Evolutionary conservation across 169 alveolate species (phyloP).

Genomic region (Babesia caballi): DNA sequence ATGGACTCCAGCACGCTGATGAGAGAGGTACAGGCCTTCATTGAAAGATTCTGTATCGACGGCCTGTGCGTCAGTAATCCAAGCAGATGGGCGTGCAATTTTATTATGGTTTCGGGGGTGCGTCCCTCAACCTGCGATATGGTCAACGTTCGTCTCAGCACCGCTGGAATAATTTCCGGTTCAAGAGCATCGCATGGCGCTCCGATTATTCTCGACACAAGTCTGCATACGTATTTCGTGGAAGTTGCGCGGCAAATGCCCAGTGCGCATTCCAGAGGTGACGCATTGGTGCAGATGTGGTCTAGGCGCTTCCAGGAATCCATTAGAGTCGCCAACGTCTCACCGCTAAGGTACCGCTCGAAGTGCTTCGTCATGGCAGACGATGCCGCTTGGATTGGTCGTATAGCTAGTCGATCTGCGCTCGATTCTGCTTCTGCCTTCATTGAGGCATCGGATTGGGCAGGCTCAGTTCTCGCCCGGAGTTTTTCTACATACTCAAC

Average conservation of each 20-base stretch:
- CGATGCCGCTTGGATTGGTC: neutral
- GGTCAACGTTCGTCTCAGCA: neutral
- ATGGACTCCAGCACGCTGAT: neutral
- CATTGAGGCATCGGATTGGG: no score
- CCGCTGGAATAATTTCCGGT: conserved; percentile 7
- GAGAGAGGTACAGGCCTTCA: neutral
- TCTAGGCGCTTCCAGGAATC: neutral
- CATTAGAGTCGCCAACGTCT: neutral
- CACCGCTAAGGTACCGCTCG: neutral
- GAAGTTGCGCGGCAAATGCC: conserved; percentile 8
- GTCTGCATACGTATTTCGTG: neutral
- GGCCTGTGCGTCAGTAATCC: neutral
- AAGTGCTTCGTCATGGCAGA: neutral
- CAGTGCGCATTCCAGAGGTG: neutral
- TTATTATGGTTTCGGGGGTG: neutral
- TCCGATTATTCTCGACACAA: neutral
- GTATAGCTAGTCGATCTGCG: neutral
- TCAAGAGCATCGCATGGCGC: neutral
- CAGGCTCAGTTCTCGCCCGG: neutral
- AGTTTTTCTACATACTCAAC: neutral
- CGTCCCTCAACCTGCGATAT: neutral
- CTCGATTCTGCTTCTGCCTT: no score
- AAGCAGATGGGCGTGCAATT: neutral
- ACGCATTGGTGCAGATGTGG: neutral
- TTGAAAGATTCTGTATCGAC: neutral